Percentiles rank a stretch among this genome's conserved stretches.
phyloP scores from a whole-genome alignment of 176 grass and related monocot genomes.

The Bothriochloa decipiens region DNA sequence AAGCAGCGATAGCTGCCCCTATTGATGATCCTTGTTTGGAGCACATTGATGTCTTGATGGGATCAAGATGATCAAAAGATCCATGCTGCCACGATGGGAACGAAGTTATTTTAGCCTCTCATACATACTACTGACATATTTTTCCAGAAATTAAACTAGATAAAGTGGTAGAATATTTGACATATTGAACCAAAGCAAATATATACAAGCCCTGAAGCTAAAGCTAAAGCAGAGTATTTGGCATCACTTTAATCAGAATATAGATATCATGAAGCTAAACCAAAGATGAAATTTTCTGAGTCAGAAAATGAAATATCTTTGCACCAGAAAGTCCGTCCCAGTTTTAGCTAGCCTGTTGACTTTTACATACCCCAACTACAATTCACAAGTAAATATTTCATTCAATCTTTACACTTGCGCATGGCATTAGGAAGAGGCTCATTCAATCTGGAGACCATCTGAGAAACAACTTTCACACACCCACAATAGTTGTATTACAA shows the following conservation, averaged over 20 bases:
- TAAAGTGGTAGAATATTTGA: conserved; percentile 22
- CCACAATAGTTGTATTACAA: neutral
- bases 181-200: conserved; percentile 11
- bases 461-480: conserved; percentile 13
- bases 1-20: conserved; percentile 87
- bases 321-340: neutral
- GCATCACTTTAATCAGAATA: neutral
- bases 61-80: conserved; percentile 83
- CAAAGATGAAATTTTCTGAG: neutral
- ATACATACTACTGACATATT: neutral
- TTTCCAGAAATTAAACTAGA: conserved; percentile 2
- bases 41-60: conserved; percentile 51
- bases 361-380: neutral
- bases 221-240: neutral
- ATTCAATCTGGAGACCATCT: conserved; percentile 1
- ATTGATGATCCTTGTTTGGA: conserved; percentile 79
- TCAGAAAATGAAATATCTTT: neutral
- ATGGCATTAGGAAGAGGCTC: neutral
- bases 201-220: neutral
- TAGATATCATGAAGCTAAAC: conserved; percentile 1
- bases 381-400: conserved; percentile 28
- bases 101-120: conserved; percentile 10
- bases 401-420: neutral
- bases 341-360: conserved; percentile 10
- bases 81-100: conserved; percentile 67